Evolutionary conservation across 2,329 filamentous ascomycete species (phyloP), one percentile per base, ranked within the genome.

Genomic region (Ophiostoma sp.): DNA sequence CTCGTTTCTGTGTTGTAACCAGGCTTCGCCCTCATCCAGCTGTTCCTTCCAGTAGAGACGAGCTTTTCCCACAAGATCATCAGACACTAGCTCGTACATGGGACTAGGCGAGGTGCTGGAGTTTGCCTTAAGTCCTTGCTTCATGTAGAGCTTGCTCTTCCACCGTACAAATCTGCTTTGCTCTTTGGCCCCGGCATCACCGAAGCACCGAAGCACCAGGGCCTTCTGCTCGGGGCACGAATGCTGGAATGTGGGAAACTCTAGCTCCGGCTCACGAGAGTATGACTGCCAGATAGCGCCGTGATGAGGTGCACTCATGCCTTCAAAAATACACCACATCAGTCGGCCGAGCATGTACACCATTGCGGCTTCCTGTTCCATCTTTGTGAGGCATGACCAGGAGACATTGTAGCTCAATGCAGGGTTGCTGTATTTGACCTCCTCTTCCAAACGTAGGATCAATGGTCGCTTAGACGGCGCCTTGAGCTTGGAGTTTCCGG

Each of bases 261-360:
- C 83, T 12, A 84, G 76, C 16, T 81, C 77, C 2, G 85, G 82
- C 73, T 87, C 85, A 76, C 81, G 82, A 16, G 77, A 78, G 74
- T 87, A 87, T 63, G 85, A 87, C 71, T 85, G 80, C 85, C 85
- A 87, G 12, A 85, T 79, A 3, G 83, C 82, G 2, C 82, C 81
- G 70, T 80, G 79, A 72, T 87, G 83, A 1, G 85, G 85, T 2
- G 84, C 84, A 69, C 83, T 84, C 73, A 83, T 81, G 27, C 84
- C 84, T 74, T 88, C 85, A 68, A 87, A 87, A 16, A 87, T 81
- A 73, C 85, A 87, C 85, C 85, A 88, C 64, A 88, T 77, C 40
- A 86, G 79, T 52, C 85, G 80, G 5, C 85, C 85, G 16, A 88
- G 81, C 85, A 87, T 87, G 75, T 87, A 88, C 1, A 86, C 85